These are phyloP conservation scores for Ophiostoma triangulosporum DNA, from an alignment of 2,329 filamentous ascomycete genomes.

Conservation along the genomic window DNA sequence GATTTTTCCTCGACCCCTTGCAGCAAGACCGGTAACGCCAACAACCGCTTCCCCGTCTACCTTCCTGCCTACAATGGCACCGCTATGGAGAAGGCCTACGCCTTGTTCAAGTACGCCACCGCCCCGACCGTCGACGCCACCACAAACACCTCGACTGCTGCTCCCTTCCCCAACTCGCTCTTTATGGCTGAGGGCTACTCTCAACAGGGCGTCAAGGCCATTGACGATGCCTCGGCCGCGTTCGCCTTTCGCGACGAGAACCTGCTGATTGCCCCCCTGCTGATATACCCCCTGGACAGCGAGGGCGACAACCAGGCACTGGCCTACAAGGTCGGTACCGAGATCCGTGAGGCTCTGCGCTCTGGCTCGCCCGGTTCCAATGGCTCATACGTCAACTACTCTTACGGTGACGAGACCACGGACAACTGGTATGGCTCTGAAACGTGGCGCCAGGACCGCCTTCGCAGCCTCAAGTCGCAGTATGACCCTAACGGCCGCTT, in stretches of 20 bases:
- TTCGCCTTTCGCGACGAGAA: slow-evolving; percentile 33
- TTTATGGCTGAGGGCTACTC: slow-evolving; percentile 46
- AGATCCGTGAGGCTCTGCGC: slow-evolving; percentile 25
- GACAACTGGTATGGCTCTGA: slow-evolving; percentile 34
- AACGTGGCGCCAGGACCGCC: slow-evolving; percentile 30
- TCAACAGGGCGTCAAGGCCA: slow-evolving; percentile 26
- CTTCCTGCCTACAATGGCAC: slow-evolving; percentile 24
- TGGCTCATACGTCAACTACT: slow-evolving; percentile 37
- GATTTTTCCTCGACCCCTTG: slow-evolving; percentile 24
- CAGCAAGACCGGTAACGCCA: slow-evolving; percentile 26
- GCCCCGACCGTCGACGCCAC: background rate
- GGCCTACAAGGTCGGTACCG: slow-evolving; percentile 24
- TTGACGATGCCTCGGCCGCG: slow-evolving; percentile 25
- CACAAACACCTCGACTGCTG: slow-evolving; percentile 14
- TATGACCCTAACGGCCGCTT: slow-evolving; percentile 34
- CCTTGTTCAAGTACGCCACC: slow-evolving; percentile 20
- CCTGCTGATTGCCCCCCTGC: slow-evolving; percentile 26
- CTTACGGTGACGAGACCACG: slow-evolving; percentile 30
- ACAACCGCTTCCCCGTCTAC: slow-evolving; percentile 32
- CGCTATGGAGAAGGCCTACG: slow-evolving; percentile 20
- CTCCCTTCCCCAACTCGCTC: slow-evolving; percentile 21
- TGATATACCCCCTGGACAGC: slow-evolving; percentile 23
- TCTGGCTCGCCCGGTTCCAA: slow-evolving; percentile 18
- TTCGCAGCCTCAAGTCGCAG: slow-evolving; percentile 31
- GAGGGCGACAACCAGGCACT: slow-evolving; percentile 19